These are phyloP conservation scores for Solanum chiquidenum DNA, from an alignment of 257 asterid species.

Conservation along the genomic window DNA sequence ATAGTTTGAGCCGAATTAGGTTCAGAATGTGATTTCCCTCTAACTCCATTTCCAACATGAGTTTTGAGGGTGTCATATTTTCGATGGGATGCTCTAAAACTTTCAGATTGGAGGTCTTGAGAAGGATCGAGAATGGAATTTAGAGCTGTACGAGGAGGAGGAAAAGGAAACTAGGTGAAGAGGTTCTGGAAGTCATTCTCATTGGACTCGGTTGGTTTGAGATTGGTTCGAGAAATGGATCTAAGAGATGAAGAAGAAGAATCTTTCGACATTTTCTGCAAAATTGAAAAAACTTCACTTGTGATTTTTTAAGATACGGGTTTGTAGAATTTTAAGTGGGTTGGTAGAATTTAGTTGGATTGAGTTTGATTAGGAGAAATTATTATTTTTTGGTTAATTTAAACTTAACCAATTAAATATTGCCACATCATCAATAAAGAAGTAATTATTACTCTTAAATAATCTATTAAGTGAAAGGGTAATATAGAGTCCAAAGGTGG, in stretches of 20 bases:
- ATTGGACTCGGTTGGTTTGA: conserved; percentile 10
- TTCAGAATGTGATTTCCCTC: conserved; percentile 27
- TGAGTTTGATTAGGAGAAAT: no score
- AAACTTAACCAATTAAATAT: no score
- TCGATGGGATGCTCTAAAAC: background rate
- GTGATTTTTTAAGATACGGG: no score
- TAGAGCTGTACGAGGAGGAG: conserved; percentile 47
- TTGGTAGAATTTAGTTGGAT: no score
- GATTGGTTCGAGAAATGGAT: conserved; percentile 3
- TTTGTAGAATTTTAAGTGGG: no score
- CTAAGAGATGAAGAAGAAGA: conserved; percentile 1
- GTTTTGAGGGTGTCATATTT: background rate
- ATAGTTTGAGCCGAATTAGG: conserved; percentile 50
- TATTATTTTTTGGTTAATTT: no score
- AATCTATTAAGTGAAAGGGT: no score
- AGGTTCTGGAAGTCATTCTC: conserved; percentile 27
- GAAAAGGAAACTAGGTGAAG: conserved; percentile 6
- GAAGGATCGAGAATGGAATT: conserved; percentile 64
- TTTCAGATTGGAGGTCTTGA: conserved; percentile 1
- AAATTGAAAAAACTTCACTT: no score
- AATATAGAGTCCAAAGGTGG: no score
- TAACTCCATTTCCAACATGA: conserved; percentile 2
- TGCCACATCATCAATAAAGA: no score
- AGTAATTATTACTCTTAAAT: no score
- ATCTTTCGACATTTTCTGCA: background rate